These are phyloP conservation scores for Luvunga scandens DNA, from an alignment of 345 rosid genomes.

Conservation along the genomic window DNA sequence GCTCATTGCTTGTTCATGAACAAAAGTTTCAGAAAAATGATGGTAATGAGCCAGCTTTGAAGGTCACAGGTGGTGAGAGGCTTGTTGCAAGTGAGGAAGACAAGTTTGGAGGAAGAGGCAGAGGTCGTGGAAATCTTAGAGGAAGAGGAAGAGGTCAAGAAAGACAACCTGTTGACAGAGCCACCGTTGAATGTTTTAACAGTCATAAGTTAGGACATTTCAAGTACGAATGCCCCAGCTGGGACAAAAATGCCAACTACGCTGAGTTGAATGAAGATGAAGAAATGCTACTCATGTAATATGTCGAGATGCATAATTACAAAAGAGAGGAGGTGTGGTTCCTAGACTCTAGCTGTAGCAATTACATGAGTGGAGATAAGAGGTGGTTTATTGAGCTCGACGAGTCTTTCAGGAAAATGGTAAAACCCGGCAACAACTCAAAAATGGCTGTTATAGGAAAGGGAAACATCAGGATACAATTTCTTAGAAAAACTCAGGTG, in stretches of 20 bases:
- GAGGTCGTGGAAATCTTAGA: neutral
- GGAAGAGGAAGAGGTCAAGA: neutral
- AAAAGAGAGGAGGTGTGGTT: neutral
- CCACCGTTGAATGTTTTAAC: neutral
- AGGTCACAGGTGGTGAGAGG: too few relatives aligned
- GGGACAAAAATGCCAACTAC: neutral
- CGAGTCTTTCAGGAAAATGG: neutral
- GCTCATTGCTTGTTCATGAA: slow-evolving; percentile 1
- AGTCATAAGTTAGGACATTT: neutral
- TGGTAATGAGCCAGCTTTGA: neutral
- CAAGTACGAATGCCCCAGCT: neutral
- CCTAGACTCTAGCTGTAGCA: neutral
- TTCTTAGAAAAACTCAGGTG: neutral
- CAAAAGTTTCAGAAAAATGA: neutral
- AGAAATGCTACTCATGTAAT: neutral
- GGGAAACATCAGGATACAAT: neutral
- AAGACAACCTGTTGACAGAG: neutral
- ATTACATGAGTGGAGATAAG: neutral
- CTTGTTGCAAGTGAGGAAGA: neutral
- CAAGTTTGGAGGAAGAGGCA: neutral
- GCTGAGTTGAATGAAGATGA: neutral
- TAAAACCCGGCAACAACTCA: neutral
- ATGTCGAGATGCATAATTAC: neutral
- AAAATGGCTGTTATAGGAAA: neutral
- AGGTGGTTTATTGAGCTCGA: neutral